Percentiles rank a stretch among this genome's conserved stretches.
Conservation (phyloP, 2,329 filamentous ascomycete genomes). For the Hirsutella rhossiliensis region DNA sequence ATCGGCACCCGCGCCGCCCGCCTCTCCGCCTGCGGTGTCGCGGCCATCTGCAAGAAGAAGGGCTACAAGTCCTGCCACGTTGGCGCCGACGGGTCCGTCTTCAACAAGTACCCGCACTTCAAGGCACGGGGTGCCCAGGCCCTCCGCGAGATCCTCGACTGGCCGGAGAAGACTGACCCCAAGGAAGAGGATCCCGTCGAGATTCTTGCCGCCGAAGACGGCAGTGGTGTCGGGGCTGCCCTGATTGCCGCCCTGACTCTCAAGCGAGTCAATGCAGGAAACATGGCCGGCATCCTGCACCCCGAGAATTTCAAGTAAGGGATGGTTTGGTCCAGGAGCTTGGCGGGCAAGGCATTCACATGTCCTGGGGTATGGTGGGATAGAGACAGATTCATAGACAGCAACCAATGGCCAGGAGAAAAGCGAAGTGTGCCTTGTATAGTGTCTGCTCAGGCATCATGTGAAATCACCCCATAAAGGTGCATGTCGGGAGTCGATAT, state of each 20-base stretch:
- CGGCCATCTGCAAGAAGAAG: constrained; percentile 96
- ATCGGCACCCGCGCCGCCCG: constrained; percentile 92
- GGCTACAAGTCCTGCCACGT: constrained; percentile 79
- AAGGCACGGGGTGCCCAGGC: constrained; percentile 83
- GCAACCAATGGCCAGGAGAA: background rate
- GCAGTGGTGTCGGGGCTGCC: constrained; percentile 91
- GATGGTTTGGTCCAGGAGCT: background rate
- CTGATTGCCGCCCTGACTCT: constrained; percentile 70
- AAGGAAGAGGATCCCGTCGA: constrained; percentile 79
- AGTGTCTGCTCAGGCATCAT: constrained; percentile 1
- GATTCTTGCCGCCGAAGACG: constrained; percentile 84
- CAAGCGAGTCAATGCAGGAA: constrained; percentile 51
- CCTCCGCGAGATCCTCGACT: constrained; percentile 90
- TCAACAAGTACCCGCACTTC: constrained; percentile 99
- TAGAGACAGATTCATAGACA: constrained; percentile 11
- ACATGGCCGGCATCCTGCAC: constrained; percentile 51
- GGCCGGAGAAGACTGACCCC: constrained; percentile 55
- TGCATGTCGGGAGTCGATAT: constrained; percentile 65
- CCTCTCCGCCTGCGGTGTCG: constrained; percentile 86
- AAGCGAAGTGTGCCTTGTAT: background rate
- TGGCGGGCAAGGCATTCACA: background rate
- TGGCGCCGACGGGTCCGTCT: constrained; percentile 91
- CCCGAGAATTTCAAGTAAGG: constrained; percentile 46
- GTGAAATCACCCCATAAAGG: constrained; percentile 48
- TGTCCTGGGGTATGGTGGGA: constrained; percentile 1